Evolutionary conservation across 2,329 filamentous ascomycete genomes (phyloP), one percentile per base, ranked within the genome.

Genomic region (Xylariales sp.): DNA sequence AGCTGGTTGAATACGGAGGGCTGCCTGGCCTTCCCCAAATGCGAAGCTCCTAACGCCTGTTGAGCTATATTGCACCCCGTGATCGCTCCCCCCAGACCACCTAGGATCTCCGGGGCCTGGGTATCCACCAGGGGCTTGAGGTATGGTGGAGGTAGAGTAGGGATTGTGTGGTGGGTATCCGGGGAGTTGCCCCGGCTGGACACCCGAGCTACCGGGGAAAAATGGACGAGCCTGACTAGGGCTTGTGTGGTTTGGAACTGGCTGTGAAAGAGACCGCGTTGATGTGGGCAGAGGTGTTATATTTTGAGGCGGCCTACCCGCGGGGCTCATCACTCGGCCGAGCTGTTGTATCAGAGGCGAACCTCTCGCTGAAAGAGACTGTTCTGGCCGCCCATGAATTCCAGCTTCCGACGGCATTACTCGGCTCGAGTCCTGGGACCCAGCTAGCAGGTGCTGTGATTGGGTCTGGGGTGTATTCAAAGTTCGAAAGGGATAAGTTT

Each of bases 381-480:
- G 73, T 28, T 70, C 56, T 53, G 67, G 66, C 12, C 70, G 74
- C 9, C 72, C 72, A 49, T 71, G 48, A 53, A 64, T 55, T 3
- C 69, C 66, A 53, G 67, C 57, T 12, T 75, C 75, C 16, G 67
- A 43, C 30, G 62, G 61, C 60, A 68, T 71, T 53, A 63, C 69
- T 65, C 74, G 69, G 49, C 52, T 65, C 36, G 64, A 58, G 39
- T 71, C 69, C 54, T 72, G 59, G 23, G 70, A 65, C 54, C 69
- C 64, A 46, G 57, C 49, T 48, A 65, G 61, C 46, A 69, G 70
- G 52, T 73, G 75, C n/a, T 73, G 69, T 23, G 23, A 23, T 9
- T 73, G 70, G 18, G 74, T 63, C 52, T 77, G 78, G 8, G 78
- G 77, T 7, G 75, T 59, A 54, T 76, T 78, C 30, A 76, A 67